Percentiles rank a stretch among this genome's conserved stretches.
These are phyloP conservation scores for Pythium utonaiense DNA, from an alignment of 352 stramenopile genomes.

Conservation along the genomic window DNA sequence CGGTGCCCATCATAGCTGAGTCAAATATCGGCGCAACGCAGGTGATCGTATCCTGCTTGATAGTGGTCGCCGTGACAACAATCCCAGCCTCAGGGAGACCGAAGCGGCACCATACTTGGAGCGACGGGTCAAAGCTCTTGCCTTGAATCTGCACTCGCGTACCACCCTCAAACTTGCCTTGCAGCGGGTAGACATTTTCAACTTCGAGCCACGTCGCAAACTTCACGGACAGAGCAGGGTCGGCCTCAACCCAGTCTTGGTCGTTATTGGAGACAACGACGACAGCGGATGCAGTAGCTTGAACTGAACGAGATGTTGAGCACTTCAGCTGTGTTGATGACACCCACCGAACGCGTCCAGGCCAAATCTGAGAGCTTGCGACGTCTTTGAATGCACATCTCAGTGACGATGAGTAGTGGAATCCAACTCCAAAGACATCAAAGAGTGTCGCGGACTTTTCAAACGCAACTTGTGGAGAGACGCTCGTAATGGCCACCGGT, in stretches of 20 bases:
- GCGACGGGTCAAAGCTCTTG: conserved; percentile 37
- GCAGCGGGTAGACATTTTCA: conserved; percentile 37
- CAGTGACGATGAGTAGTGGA: conserved; percentile 44
- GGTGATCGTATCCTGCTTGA: conserved; percentile 25
- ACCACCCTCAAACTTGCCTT: conserved; percentile 41
- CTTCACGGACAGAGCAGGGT: neutral
- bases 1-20: conserved; percentile 9
- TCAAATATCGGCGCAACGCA: conserved; percentile 41
- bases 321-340: conserved; percentile 52
- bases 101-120: conserved; percentile 65
- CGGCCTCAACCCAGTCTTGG: conserved; percentile 23
- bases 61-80: conserved; percentile 25
- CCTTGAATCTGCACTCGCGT: conserved; percentile 53
- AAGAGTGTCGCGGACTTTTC: conserved; percentile 43
- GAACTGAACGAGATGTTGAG: conserved; percentile 23
- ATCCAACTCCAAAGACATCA: conserved; percentile 57
- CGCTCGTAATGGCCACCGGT: conserved; percentile 27
- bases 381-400: conserved; percentile 36
- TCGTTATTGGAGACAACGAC: conserved; percentile 55
- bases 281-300: conserved; percentile 20
- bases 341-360: conserved; percentile 31
- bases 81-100: conserved; percentile 26
- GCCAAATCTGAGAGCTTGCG: neutral
- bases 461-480: conserved; percentile 39
- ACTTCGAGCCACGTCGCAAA: conserved; percentile 39